Evolutionary conservation across 2,329 filamentous ascomycete genomes (phyloP), one percentile per base, ranked within the genome.

Genomic region (Nannizzia gypsea): DNA sequence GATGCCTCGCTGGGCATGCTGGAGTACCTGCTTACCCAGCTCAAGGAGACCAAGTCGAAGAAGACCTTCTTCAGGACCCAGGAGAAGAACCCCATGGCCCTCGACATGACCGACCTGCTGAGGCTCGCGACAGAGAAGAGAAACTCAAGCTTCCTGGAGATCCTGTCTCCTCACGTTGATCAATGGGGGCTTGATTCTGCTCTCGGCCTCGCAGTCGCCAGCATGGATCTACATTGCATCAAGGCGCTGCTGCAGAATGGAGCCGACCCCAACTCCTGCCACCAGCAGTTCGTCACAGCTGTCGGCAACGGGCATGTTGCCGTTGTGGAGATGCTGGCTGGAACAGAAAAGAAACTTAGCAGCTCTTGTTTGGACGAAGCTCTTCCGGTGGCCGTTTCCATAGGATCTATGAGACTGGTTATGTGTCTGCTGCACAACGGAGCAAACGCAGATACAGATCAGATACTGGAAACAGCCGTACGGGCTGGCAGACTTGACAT

Each of bases 401-500:
- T 44, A n/a, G 61, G 62, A 3, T 34, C 22, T n/a, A 57, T 64
- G 28, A 36, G 61, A 22, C 42, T 64, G 17, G 58, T 59, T 6
- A 52, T 62, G 22, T 34, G 40, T 31, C 59, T 65, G 22, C 58
- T 65, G 9, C 60, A 64, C 34, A 61, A 62, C 54, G 64, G 64
- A 9, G 64, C 63, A 8, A 52, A 64, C 52, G 63, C 59, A 8
- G 58, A 65, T 60, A 56, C 52, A 1, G 46, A 52, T 22, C 55
- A 40, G 6, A 52, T 60, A 11, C 44, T 65, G 34, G 63, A 62
- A 50, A 56, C 42, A 11, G 63, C 63, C 22, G 59, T 65, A 28
- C 56, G 56, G 31, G 56, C 54, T 44, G 77, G 79, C 15, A 74
- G 80, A 11, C 73, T 78, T 57, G 81, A 85, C 63, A 76, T 85